Evolutionary conservation across 441 rosid species (phyloP), one percentile per base, ranked within the genome.

Genomic region (Populus hybrid): DNA sequence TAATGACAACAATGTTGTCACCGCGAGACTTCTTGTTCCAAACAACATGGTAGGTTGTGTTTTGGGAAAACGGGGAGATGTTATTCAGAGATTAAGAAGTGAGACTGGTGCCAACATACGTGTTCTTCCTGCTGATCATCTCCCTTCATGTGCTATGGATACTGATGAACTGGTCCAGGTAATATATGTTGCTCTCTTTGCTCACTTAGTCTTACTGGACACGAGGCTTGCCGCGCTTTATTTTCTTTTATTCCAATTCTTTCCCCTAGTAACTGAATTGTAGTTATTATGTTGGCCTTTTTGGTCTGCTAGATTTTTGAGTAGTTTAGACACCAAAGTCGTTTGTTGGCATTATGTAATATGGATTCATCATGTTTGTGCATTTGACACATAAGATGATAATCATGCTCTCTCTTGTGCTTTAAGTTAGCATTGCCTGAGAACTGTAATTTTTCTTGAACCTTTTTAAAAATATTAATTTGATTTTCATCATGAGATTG

Each of bases 141-240:
- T 46, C 57, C 57, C 57, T 46, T 46, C 57, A 46, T 46, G 89
- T 81, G 94, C 92, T 59, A 77, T 83, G 86, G 76, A 57, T 66
- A 83, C 88, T 5, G 94, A 90, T 76, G 94, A 90, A 75, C 74
- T 89, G 82, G 91, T 90, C 74, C 92, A 88, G 90, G 94, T 89
- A 71, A 72, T 23, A 20, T 82, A 28, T 70, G 61, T 36, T 71
- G 26, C 24, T 59, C 76, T 53, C 30, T 40, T 75, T 74, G 28
- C 24, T 40, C 73, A 20, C 73, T 81, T 12, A 59, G n/a, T 72
- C 28, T 69, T 50, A 21, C 32, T 5, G 20, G 6, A 36, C 14
- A 42, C 7, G 10, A 66, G 34, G 16, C 35, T 24, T 2, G 34
- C 24, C 10, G 16, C 7, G 8, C 2, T 9, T 57, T 20, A 18